Evolutionary conservation across 164 flowering plant genomes (phyloP).

Genomic region (Piper betle): DNA sequence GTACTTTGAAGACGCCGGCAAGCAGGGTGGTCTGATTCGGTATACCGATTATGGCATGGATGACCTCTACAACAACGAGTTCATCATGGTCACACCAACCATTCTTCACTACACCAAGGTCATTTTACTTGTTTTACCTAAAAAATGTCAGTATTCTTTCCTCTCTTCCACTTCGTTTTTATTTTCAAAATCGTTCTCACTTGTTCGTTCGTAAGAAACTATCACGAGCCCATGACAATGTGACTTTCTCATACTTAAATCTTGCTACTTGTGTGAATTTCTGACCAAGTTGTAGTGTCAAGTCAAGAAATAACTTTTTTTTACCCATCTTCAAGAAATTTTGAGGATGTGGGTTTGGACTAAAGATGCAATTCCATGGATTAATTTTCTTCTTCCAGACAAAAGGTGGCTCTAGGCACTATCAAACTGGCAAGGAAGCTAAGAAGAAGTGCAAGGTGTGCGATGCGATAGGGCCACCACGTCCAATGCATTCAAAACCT

Average conservation of each 20-base stretch:
- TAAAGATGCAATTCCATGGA: too few species aligned
- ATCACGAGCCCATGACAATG: too few species aligned
- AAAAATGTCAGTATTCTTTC: too few species aligned
- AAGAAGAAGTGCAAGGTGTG: constrained; percentile 23
- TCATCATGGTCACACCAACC: constrained; percentile 26
- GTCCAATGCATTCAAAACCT: constrained; percentile 7
- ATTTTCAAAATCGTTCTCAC: too few species aligned
- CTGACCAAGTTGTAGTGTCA: too few species aligned
- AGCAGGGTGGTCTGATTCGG: constrained; percentile 38
- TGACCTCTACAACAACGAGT: constrained; percentile 19
- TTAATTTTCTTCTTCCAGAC: background rate
- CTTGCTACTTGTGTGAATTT: too few species aligned
- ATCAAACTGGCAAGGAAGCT: constrained; percentile 19
- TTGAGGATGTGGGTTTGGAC: too few species aligned
- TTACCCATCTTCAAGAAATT: too few species aligned
- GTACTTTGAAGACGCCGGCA: constrained; percentile 48
- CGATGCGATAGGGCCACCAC: constrained; percentile 25
- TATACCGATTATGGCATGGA: constrained; percentile 29
- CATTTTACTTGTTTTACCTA: background rate
- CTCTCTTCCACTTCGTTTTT: too few species aligned
- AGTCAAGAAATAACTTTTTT: too few species aligned
- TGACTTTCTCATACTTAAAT: too few species aligned
- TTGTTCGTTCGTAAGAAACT: too few species aligned
- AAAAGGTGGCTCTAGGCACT: background rate
- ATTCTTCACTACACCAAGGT: constrained; percentile 47